Percentiles rank a stretch among this genome's conserved stretches.
Conservation (phyloP, 805 yeast species). For the Henningerozyma blattae region DNA sequence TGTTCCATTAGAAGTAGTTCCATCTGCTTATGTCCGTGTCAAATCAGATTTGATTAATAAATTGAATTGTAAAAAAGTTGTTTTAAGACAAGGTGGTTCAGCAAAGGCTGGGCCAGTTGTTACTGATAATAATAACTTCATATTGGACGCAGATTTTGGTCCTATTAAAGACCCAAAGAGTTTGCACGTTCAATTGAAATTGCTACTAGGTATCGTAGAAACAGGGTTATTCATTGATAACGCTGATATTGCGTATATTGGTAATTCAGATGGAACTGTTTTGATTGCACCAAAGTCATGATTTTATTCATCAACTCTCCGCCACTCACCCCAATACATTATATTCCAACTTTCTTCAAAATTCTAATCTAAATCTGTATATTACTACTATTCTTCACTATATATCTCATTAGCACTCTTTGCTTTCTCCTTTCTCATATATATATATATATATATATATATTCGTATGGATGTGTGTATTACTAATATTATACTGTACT, state of each 20-base stretch:
- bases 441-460: too few species aligned
- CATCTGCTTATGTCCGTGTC: slow-evolving; percentile 74
- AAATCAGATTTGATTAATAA: slow-evolving; percentile 39
- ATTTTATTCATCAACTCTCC: too few species aligned
- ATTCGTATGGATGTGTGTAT: too few species aligned
- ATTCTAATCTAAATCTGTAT: too few species aligned
- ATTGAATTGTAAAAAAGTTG: slow-evolving; percentile 42
- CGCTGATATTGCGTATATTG: slow-evolving; percentile 77
- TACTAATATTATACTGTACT: too few species aligned
- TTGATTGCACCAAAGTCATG: slow-evolving; percentile 1
- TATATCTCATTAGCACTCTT: too few species aligned
- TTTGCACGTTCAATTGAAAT: slow-evolving; percentile 57
- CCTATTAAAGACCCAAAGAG: slow-evolving; percentile 38
- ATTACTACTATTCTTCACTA: too few species aligned
- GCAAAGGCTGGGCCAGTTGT: slow-evolving; percentile 97
- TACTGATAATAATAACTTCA: slow-evolving; percentile 89
- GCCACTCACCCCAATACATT: too few species aligned
- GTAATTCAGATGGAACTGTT: slow-evolving; percentile 65
- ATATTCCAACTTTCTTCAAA: too few species aligned
- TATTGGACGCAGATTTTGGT: slow-evolving; percentile 90
- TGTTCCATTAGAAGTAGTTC: slow-evolving; percentile 94
- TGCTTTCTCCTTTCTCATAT: too few species aligned
- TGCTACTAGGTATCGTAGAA: slow-evolving; percentile 90
- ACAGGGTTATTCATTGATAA: slow-evolving; percentile 74
- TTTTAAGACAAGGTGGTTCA: slow-evolving; percentile 72